Evolutionary conservation across 2,329 filamentous ascomycete genomes (phyloP), one percentile per base, ranked within the genome.

Genomic region (Pyricularia grisea): DNA sequence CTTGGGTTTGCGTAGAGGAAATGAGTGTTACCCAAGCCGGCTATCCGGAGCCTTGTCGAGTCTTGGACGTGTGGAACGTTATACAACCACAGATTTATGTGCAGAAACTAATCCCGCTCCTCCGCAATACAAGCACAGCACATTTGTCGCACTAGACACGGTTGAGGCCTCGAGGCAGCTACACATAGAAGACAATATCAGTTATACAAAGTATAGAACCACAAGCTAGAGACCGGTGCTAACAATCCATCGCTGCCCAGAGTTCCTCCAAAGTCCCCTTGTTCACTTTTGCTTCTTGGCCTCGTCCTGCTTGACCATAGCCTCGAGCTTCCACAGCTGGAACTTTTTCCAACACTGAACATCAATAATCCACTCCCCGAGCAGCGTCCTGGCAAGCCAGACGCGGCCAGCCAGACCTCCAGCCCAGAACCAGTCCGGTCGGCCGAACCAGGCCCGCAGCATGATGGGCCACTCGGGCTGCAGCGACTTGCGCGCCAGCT

Each of bases 401-500:
- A 74, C 72, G 20, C 66, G 2, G 0, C 67, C 42, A 0, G 78
- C 72, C 71, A 76, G 72, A 1, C 79, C 80, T 12, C 80, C 80
- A 7, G 70, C 75, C 79, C 79, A 81, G 70, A 81, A 78, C 78
- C 80, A 82, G 72, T 82, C 80, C 10, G 79, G 78, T 7, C 80
- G 73, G 3, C 80, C 80, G n/a, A 81, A 73, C 75, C 77, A 78
- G 5, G 72, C 67, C 2, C 80, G 73, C 66, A 80, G 42, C 14
- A 61, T 25, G 36, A 30, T 14, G 3, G 78, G 77, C 30, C 70
- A 69, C 72, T 82, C 80, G 0, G 75, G 72, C 50, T 72, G 72
- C 58, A 85, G 74, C 2, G 82, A 82, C 31, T 79, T 77, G 0
- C 67, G 70, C 4, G 84, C 84, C 3, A 87, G 71, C 67, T 77